These are phyloP conservation scores for Diaporthe sp. DNA, from an alignment of 2,329 filamentous ascomycete genomes.

Conservation along the genomic window DNA sequence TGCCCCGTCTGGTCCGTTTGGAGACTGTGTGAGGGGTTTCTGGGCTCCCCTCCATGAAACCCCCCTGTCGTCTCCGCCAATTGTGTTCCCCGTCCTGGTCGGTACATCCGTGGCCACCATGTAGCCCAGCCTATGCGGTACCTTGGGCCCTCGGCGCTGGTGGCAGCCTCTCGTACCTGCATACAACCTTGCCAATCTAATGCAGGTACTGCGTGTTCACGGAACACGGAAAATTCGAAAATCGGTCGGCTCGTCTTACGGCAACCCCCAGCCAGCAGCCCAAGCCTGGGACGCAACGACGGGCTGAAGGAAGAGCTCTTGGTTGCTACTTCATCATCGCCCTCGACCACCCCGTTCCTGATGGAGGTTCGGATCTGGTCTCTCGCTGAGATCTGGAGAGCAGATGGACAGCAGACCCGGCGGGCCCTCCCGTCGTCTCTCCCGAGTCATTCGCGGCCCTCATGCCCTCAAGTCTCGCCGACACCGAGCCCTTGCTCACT, in stretches of 20 bases:
- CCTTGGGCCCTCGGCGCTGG: constrained; percentile 22
- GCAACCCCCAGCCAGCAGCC: constrained; percentile 12
- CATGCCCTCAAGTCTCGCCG: constrained; percentile 23
- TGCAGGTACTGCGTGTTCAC: constrained; percentile 37
- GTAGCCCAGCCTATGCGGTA: constrained; percentile 31
- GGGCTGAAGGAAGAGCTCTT: background rate
- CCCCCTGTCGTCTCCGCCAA: constrained; percentile 33
- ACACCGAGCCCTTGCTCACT: constrained; percentile 13
- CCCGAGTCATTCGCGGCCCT: constrained; percentile 37
- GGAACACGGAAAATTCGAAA: constrained; percentile 31
- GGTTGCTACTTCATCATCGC: background rate
- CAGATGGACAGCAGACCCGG: constrained; percentile 31
- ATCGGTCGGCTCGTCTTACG: constrained; percentile 28
- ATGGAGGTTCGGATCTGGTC: constrained; percentile 29
- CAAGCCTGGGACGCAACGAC: constrained; percentile 11
- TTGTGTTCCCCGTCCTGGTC: constrained; percentile 39
- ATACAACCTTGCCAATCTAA: constrained; percentile 38
- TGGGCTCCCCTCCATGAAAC: constrained; percentile 21
- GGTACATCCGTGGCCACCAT: constrained; percentile 27
- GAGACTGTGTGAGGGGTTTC: constrained; percentile 38
- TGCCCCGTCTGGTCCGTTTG: constrained; percentile 24
- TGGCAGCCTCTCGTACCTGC: constrained; percentile 37
- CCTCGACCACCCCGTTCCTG: constrained; percentile 20
- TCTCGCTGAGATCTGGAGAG: constrained; percentile 36
- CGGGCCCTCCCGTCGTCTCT: constrained; percentile 32